A percentile compares a stretch with the other conserved stretches of the same genome.
phyloP scores from a whole-genome alignment of 768 basidiomycete species.

The Pluteus cervinus region DNA sequence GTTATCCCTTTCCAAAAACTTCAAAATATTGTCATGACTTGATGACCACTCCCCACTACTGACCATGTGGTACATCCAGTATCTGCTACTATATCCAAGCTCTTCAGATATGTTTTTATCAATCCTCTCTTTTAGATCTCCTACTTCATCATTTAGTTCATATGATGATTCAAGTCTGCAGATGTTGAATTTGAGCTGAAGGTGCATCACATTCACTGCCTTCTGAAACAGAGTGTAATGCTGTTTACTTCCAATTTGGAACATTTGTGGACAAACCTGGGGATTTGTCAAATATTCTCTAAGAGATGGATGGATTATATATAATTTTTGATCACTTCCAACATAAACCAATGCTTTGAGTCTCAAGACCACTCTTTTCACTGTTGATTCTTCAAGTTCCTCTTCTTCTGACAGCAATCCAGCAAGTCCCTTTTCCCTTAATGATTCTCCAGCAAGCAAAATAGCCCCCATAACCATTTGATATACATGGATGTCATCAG shows the following conservation, averaged over 20 bases:
- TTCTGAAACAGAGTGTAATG: constrained; percentile 15
- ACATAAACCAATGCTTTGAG: too few relatives aligned
- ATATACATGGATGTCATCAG: too few relatives aligned
- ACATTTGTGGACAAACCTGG: constrained; percentile 16
- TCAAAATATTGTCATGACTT: constrained; percentile 5
- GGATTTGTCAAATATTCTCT: constrained; percentile 29
- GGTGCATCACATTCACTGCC: constrained; percentile 23
- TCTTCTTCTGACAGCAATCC: not conserved
- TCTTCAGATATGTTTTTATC: constrained; percentile 17
- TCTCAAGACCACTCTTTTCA: too few relatives aligned
- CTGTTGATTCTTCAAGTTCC: constrained; percentile 12
- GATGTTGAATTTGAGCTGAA: constrained; percentile 31
- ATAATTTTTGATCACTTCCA: too few relatives aligned
- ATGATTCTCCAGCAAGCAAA: not conserved
- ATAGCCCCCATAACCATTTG: not conserved
- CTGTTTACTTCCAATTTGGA: constrained; percentile 14
- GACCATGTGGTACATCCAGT: constrained; percentile 26
- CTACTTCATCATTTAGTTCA: constrained; percentile 19
- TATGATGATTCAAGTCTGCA: constrained; percentile 29
- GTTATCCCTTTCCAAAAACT: constrained; percentile 10
- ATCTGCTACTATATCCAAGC: constrained; percentile 29
- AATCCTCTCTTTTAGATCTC: constrained; percentile 12
- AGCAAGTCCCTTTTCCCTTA: not conserved
- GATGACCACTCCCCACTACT: too few relatives aligned
- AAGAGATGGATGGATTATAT: too few relatives aligned